These are phyloP conservation scores for Penicillium sp. DNA, from an alignment of 2,329 filamentous ascomycete genomes.

Conservation along the genomic window DNA sequence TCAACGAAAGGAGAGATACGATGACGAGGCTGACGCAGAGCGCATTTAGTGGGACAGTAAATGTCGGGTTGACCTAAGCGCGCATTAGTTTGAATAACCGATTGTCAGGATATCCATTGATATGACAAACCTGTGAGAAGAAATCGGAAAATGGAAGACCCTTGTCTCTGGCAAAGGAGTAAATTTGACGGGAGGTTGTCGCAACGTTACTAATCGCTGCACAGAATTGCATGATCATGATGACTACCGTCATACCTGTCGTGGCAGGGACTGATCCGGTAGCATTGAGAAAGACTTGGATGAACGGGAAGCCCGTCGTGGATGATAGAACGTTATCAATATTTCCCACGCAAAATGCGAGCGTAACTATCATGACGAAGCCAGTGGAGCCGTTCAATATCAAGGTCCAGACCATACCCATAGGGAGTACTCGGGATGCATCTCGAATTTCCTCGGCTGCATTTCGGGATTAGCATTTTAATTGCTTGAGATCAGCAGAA, in stretches of 20 bases:
- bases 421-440: constrained; percentile 58
- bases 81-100: neutral
- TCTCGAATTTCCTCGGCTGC: constrained; percentile 53
- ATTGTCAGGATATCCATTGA: no score
- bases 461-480: neutral
- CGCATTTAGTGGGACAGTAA: constrained; percentile 55
- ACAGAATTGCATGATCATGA: constrained; percentile 57
- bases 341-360: constrained; percentile 62
- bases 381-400: constrained; percentile 60
- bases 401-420: constrained; percentile 57
- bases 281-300: constrained; percentile 62
- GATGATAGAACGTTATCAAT: constrained; percentile 53
- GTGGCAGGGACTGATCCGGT: constrained; percentile 57
- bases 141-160: constrained; percentile 49
- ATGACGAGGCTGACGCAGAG: constrained; percentile 54
- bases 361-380: constrained; percentile 62
- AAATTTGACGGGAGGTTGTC: constrained; percentile 63
- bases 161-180: constrained; percentile 58
- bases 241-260: constrained; percentile 57
- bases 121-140: constrained; percentile 44
- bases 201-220: constrained; percentile 62
- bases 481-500: no score
- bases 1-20: constrained; percentile 55
- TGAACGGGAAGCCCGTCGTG: constrained; percentile 62
- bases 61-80: constrained; percentile 43